phyloP scores from a whole-genome alignment of 208 protist species.

The Trypanosoma boissoni region DNA sequence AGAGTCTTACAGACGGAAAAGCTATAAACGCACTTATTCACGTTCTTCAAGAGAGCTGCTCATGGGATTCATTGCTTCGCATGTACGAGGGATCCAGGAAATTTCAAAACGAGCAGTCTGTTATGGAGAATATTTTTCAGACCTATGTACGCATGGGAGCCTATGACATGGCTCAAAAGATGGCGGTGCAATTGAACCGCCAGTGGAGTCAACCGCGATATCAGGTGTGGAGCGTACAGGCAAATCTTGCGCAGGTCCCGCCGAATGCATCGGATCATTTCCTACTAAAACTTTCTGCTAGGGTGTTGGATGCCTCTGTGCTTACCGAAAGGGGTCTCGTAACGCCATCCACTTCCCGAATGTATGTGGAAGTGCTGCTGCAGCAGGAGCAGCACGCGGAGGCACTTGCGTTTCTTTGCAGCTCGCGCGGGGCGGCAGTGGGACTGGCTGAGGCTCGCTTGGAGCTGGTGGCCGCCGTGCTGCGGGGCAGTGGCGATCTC shows the following conservation, averaged over 20 bases:
- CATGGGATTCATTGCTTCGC: slow-evolving; percentile 55
- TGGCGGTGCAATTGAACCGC: slow-evolving; percentile 57
- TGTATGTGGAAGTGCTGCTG: slow-evolving; percentile 75
- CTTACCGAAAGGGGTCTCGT: slow-evolving; percentile 61
- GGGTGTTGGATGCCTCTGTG: slow-evolving; percentile 56
- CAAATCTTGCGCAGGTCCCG: slow-evolving; percentile 75
- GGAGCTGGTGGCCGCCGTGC: slow-evolving; percentile 50
- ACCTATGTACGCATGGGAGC: slow-evolving; percentile 78
- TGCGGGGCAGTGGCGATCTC: slow-evolving; percentile 38
- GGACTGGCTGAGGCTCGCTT: slow-evolving; percentile 73
- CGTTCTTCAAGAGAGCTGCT: slow-evolving; percentile 70
- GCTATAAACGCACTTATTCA: slow-evolving; percentile 64
- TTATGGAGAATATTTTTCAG: slow-evolving; percentile 71
- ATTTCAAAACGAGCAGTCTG: slow-evolving; percentile 50
- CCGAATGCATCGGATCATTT: slow-evolving; percentile 56
- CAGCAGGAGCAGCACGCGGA: slow-evolving; percentile 61
- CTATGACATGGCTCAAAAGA: slow-evolving; percentile 64
- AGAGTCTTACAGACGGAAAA: slow-evolving; percentile 47
- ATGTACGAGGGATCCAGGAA: slow-evolving; percentile 62
- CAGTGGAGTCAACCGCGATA: slow-evolving; percentile 61
- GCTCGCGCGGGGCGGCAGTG: slow-evolving; percentile 47
- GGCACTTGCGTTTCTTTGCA: slow-evolving; percentile 64
- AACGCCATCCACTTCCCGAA: slow-evolving; percentile 56
- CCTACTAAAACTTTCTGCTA: slow-evolving; percentile 66
- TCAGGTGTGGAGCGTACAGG: slow-evolving; percentile 83